A percentile compares a stretch with the other conserved stretches of the same genome.
Conservation (phyloP, 1,139 yeast genomes). For the Kurtzmaniella natalensis region DNA sequence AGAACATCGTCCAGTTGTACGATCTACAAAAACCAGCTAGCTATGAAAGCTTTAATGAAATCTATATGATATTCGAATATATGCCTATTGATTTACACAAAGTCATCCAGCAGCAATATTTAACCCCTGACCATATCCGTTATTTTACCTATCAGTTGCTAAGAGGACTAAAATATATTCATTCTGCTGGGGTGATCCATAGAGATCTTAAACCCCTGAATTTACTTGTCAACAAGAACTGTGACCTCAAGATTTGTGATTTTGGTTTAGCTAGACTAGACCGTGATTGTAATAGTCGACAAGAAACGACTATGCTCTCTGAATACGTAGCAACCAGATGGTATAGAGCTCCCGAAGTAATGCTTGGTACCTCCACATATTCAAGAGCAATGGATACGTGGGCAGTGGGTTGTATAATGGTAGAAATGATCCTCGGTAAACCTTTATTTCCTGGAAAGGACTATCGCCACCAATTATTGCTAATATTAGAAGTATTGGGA, state of each 20-base stretch:
- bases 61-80: conserved; percentile 64
- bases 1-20: conserved; percentile 34
- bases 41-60: conserved; percentile 50
- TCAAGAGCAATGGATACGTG: conserved; percentile 72
- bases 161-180: conserved; percentile 60
- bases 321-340: conserved; percentile 79
- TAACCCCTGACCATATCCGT: conserved; percentile 64
- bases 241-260: conserved; percentile 48
- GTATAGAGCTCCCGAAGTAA: conserved; percentile 79
- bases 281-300: conserved; percentile 17
- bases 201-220: conserved; percentile 39
- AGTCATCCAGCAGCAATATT: conserved; percentile 48
- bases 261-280: conserved; percentile 51
- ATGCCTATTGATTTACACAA: conserved; percentile 68
- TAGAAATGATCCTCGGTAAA: conserved; percentile 56
- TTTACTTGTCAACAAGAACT: conserved; percentile 29
- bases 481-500: conserved; percentile 60
- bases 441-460: conserved; percentile 83
- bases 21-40: conserved; percentile 36
- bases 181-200: conserved; percentile 49
- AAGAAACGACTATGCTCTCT: conserved; percentile 43
- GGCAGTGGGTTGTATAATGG: conserved; percentile 77
- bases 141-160: conserved; percentile 63
- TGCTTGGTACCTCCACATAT: conserved; percentile 65
- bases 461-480: conserved; percentile 59